phyloP scores from a whole-genome alignment of 2,329 filamentous ascomycete genomes.

The Epichloe coenophiala region DNA sequence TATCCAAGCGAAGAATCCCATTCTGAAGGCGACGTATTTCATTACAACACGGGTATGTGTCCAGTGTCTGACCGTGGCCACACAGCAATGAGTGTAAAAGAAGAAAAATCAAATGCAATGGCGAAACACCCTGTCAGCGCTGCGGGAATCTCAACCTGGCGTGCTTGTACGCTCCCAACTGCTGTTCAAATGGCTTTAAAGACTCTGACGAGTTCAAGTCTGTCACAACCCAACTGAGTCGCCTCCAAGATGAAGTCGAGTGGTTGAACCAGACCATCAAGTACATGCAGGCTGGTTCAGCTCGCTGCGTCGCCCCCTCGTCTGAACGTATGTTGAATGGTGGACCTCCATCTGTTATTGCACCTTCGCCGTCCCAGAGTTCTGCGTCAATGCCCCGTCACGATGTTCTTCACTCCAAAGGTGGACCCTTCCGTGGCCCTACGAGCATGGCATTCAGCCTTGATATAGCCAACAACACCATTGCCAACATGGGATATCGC shows the following conservation, averaged over 20 bases:
- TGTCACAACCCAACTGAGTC: slow-evolving; percentile 60
- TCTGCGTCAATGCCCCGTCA: slow-evolving; percentile 24
- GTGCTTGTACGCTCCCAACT: slow-evolving; percentile 54
- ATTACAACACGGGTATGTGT: not conserved
- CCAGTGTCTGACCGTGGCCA: not conserved
- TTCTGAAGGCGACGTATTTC: not conserved
- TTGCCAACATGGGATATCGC: slow-evolving; percentile 81
- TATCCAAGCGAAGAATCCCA: too few species aligned
- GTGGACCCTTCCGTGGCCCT: slow-evolving; percentile 64
- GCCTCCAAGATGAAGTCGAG: slow-evolving; percentile 75
- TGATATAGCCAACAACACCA: slow-evolving; percentile 72
- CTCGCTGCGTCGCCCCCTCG: slow-evolving; percentile 27
- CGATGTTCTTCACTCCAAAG: slow-evolving; percentile 35
- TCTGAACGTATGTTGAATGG: slow-evolving; percentile 29
- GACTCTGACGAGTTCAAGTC: slow-evolving; percentile 83
- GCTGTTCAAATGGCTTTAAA: slow-evolving; percentile 67
- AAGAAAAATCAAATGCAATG: slow-evolving; percentile 66
- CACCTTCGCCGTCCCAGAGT: slow-evolving; percentile 30
- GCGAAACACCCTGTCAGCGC: slow-evolving; percentile 51
- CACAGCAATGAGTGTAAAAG: slow-evolving; percentile 58
- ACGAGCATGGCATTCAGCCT: slow-evolving; percentile 78
- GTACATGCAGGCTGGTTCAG: slow-evolving; percentile 44
- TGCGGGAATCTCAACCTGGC: slow-evolving; percentile 55
- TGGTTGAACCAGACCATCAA: slow-evolving; percentile 60
- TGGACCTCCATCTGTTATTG: slow-evolving; percentile 14